phyloP scores from a whole-genome alignment of 2,329 filamentous ascomycete genomes.

The Chrysoporthe cubensis region DNA sequence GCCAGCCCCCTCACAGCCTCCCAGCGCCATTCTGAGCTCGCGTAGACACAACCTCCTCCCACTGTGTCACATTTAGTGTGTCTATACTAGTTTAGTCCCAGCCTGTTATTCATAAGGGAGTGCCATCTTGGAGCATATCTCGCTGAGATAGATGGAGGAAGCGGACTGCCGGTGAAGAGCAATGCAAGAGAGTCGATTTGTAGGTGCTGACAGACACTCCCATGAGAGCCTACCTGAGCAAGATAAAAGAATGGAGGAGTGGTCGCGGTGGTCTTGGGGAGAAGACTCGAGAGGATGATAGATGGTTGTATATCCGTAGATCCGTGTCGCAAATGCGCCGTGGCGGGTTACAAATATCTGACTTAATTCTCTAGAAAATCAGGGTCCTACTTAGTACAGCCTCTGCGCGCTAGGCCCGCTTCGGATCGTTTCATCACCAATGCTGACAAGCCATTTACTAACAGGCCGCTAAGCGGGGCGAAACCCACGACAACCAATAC shows the following conservation, averaged over 20 bases:
- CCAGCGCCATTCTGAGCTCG: too few relatives aligned
- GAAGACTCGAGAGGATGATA: not conserved
- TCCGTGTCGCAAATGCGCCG: not conserved
- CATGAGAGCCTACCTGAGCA: too few relatives aligned
- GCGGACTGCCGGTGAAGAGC: too few relatives aligned
- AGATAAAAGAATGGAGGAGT: not conserved
- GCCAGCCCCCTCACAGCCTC: too few relatives aligned
- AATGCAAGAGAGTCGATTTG: too few relatives aligned
- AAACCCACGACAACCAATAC: slow-evolving; percentile 2
- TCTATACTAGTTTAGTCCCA: too few relatives aligned
- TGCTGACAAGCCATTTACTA: slow-evolving; percentile 15
- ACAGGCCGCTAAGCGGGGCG: slow-evolving; percentile 1
- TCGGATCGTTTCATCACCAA: not conserved
- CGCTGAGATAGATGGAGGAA: too few relatives aligned
- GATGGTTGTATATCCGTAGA: not conserved
- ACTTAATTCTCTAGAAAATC: not conserved
- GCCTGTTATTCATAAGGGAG: too few relatives aligned
- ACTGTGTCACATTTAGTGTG: too few relatives aligned
- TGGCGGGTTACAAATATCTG: not conserved
- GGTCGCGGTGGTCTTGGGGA: not conserved
- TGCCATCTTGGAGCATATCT: too few relatives aligned
- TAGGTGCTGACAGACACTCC: too few relatives aligned
- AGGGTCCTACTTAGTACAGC: not conserved
- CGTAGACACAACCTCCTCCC: too few relatives aligned
- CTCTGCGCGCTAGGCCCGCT: slow-evolving; percentile 1